Conservation (phyloP, 2,329 filamentous ascomycete genomes). For the Aspergillus udagawae region DNA sequence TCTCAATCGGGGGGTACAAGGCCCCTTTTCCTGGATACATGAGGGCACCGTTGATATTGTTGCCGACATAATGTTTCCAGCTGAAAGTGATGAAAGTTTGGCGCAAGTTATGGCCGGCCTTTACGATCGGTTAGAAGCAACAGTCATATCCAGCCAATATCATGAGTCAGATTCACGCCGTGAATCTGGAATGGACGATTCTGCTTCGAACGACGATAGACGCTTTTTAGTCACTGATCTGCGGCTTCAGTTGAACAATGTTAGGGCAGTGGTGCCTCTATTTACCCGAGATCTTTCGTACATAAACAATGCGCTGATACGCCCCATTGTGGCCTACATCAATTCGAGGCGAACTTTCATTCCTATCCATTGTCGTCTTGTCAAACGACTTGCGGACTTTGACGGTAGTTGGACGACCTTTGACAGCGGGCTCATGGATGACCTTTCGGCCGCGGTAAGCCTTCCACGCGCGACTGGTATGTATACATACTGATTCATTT, state of each 20-base stretch:
- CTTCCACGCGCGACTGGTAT: neutral
- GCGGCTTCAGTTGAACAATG: conserved; percentile 90
- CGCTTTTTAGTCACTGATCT: conserved; percentile 91
- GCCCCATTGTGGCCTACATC: conserved; percentile 97
- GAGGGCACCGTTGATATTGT: conserved; percentile 97
- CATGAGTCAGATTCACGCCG: conserved; percentile 15
- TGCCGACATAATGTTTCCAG: conserved; percentile 90
- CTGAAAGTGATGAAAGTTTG: conserved; percentile 81
- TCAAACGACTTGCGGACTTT: conserved; percentile 85
- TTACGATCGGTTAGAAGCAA: conserved; percentile 92
- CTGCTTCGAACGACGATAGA: conserved; percentile 48
- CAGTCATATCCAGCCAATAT: conserved; percentile 74
- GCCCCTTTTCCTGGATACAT: conserved; percentile 96
- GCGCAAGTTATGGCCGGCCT: conserved; percentile 96
- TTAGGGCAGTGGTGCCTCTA: conserved; percentile 85
- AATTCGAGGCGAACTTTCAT: conserved; percentile 95
- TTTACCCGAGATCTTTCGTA: conserved; percentile 92
- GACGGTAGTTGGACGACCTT: conserved; percentile 94
- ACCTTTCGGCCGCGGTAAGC: conserved; percentile 74
- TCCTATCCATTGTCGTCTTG: conserved; percentile 87
- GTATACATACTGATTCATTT: conserved; percentile 2
- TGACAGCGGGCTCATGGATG: conserved; percentile 90
- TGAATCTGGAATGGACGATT: conserved; percentile 21
- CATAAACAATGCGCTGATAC: conserved; percentile 89
- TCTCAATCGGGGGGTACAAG: conserved; percentile 85